phyloP scores from a whole-genome alignment of 768 basidiomycete genomes.

The Solioccasus polychromus region DNA sequence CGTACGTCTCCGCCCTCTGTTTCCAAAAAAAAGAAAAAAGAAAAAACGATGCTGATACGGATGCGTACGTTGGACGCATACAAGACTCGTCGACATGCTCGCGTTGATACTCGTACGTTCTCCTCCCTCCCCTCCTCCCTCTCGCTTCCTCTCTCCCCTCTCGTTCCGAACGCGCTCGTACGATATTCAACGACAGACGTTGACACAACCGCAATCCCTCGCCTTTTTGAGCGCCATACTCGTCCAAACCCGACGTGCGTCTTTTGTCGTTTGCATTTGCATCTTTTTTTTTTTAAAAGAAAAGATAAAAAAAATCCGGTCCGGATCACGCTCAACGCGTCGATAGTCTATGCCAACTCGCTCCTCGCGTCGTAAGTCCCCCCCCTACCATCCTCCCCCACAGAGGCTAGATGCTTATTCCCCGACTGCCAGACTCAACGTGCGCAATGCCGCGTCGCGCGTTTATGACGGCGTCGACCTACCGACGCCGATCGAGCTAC shows the following conservation, averaged over 20 bases:
- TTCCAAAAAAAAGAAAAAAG: too few relatives aligned
- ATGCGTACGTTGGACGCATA: neutral
- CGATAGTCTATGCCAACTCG: slow-evolving; percentile 29
- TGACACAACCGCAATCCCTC: slow-evolving; percentile 17
- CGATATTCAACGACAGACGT: slow-evolving; percentile 4
- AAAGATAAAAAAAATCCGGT: too few relatives aligned
- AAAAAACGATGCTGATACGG: too few relatives aligned
- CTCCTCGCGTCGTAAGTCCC: slow-evolving; percentile 26
- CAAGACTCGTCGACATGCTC: slow-evolving; percentile 25
- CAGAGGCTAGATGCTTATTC: neutral
- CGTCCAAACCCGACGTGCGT: slow-evolving; percentile 27
- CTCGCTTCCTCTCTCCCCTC: too few relatives aligned
- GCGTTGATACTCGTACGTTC: slow-evolving; percentile 22
- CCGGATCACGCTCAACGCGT: neutral
- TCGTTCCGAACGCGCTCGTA: too few relatives aligned
- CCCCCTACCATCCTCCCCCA: too few relatives aligned
- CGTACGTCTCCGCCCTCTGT: slow-evolving; percentile 10
- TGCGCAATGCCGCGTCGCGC: slow-evolving; percentile 21
- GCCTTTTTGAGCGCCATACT: slow-evolving; percentile 21
- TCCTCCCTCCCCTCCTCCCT: neutral
- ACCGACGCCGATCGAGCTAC: slow-evolving; percentile 7
- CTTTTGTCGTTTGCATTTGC: neutral
- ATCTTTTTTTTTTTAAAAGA: neutral
- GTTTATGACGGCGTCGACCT: slow-evolving; percentile 7
- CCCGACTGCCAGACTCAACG: slow-evolving; percentile 19